Conservation (phyloP, 176 grass and related monocot genomes). For the Cenchrus americanus region DNA sequence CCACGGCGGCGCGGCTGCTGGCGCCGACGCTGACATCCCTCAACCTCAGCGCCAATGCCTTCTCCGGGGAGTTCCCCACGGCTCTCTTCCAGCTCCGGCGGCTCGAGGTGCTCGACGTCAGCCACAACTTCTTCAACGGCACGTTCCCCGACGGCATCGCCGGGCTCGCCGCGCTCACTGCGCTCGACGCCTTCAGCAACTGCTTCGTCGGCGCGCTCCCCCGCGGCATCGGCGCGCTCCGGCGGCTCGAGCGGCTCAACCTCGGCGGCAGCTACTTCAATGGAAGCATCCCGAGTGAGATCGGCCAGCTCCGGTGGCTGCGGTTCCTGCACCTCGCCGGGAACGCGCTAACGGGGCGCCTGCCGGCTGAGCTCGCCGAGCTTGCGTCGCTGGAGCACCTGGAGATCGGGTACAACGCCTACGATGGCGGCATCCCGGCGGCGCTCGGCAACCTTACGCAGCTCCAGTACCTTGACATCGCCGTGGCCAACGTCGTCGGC, state of each 20-base stretch:
- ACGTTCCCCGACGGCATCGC: conserved; percentile 59
- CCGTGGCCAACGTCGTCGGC: conserved; percentile 62
- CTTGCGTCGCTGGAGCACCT: conserved; percentile 56
- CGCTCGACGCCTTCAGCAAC: conserved; percentile 82
- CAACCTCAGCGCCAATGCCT: conserved; percentile 77
- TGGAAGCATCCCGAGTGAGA: conserved; percentile 51
- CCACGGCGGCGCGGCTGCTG: conserved; percentile 62
- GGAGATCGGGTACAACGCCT: conserved; percentile 82
- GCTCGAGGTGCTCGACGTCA: conserved; percentile 64
- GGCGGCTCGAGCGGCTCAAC: conserved; percentile 55
- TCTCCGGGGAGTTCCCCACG: conserved; percentile 51
- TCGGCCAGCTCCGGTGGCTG: conserved; percentile 42
- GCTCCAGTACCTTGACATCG: conserved; percentile 73
- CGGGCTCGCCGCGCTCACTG: conserved; percentile 39
- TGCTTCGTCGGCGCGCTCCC: conserved; percentile 70
- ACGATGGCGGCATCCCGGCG: conserved; percentile 36
- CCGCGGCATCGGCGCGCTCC: conserved; percentile 46
- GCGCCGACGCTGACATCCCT: conserved; percentile 57
- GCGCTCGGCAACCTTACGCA: conserved; percentile 48
- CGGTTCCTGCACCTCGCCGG: conserved; percentile 76
- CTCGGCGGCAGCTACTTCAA: conserved; percentile 85
- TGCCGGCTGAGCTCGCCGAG: conserved; percentile 59
- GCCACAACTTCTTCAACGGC: conserved; percentile 84
- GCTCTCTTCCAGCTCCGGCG: conserved; percentile 61
- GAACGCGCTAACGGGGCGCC: conserved; percentile 53